These are phyloP conservation scores for Chrysoporthe cubensis DNA, from an alignment of 2,329 filamentous ascomycete genomes.

Conservation along the genomic window DNA sequence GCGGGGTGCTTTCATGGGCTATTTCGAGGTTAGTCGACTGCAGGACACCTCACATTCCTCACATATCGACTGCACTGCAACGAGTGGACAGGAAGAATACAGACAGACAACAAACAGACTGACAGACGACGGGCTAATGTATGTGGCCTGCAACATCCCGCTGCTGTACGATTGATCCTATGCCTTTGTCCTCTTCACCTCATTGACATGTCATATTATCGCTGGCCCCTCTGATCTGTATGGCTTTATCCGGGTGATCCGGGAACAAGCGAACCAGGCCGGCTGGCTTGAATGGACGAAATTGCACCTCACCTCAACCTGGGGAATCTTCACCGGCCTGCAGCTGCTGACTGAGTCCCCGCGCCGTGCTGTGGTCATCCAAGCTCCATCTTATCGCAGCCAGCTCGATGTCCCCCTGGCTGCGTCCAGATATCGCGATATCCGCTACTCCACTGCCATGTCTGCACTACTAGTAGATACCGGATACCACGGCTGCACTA, in stretches of 20 bases:
- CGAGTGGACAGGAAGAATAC: neutral
- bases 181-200: slow-evolving; percentile 12
- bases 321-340: neutral
- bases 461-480: too few species aligned
- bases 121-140: neutral
- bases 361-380: neutral
- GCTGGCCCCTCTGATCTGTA: neutral
- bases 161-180: neutral
- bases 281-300: neutral
- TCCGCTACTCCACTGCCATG: neutral
- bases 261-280: neutral
- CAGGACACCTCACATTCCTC: neutral
- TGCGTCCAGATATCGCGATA: neutral
- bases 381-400: neutral
- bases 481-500: too few species aligned
- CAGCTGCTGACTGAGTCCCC: slow-evolving; percentile 3
- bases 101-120: too few species aligned
- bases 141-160: neutral
- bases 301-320: neutral
- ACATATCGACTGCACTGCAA: neutral
- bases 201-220: slow-evolving; percentile 3
- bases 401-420: slow-evolving; percentile 5
- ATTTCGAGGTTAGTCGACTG: too few species aligned
- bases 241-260: neutral
- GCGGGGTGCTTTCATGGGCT: neutral